Evolutionary conservation across 2,329 filamentous ascomycete genomes (phyloP).

Genomic region (Neopestalotiopsis sp.): DNA sequence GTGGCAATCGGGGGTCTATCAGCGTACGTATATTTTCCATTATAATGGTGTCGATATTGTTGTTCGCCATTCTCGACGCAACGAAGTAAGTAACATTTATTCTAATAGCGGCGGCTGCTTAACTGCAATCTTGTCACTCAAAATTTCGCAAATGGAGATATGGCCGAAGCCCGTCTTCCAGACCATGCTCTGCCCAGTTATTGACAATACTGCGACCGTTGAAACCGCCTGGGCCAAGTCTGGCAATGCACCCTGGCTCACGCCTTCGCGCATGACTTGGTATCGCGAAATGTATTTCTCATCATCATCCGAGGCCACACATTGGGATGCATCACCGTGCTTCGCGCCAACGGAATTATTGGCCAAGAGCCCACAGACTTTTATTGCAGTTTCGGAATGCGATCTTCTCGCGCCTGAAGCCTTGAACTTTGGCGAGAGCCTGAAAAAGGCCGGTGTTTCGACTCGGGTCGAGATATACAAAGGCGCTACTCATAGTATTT

Average conservation of each 20-base stretch:
- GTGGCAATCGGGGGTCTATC: slow-evolving; percentile 20
- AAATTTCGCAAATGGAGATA: slow-evolving; percentile 24
- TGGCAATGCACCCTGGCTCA: slow-evolving; percentile 37
- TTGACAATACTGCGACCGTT: slow-evolving; percentile 39
- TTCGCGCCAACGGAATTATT: slow-evolving; percentile 25
- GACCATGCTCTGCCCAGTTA: slow-evolving; percentile 36
- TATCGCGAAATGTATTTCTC: slow-evolving; percentile 41
- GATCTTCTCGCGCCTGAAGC: slow-evolving; percentile 40
- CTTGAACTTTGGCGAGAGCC: slow-evolving; percentile 31
- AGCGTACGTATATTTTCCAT: slow-evolving; percentile 6
- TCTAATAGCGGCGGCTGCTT: slow-evolving; percentile 24
- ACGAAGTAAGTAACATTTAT: background rate
- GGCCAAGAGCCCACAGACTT: slow-evolving; percentile 33
- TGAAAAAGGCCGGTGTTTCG: slow-evolving; percentile 25
- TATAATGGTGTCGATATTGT: too few relatives aligned
- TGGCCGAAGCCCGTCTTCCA: slow-evolving; percentile 14
- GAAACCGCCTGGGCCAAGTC: slow-evolving; percentile 23
- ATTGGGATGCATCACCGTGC: slow-evolving; percentile 39
- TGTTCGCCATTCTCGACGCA: too few relatives aligned
- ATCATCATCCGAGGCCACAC: slow-evolving; percentile 25
- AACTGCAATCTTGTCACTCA: slow-evolving; percentile 25
- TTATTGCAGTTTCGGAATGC: slow-evolving; percentile 37
- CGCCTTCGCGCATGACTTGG: slow-evolving; percentile 38
- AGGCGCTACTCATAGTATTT: slow-evolving; percentile 18
- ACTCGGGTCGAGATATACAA: slow-evolving; percentile 17